phyloP scores from a whole-genome alignment of 352 stramenopile species.

The Salisapilia sapeloensis region DNA sequence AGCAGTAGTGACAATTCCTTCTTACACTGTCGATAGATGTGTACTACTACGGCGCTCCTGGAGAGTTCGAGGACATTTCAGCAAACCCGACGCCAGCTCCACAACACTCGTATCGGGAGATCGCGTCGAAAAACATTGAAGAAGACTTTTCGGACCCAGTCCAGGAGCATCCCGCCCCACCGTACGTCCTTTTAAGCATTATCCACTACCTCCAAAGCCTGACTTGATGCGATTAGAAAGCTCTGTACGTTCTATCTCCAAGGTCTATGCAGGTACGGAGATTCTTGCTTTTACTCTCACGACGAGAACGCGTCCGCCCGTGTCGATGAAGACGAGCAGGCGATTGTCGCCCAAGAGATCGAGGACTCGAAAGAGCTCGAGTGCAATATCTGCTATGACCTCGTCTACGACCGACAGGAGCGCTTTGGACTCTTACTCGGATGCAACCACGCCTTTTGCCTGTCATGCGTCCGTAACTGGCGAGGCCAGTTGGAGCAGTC shows the following conservation, averaged over 20 bases:
- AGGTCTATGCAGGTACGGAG: constrained; percentile 58
- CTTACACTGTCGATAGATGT: constrained; percentile 14
- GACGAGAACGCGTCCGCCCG: constrained; percentile 15
- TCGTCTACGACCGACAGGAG: constrained; percentile 49
- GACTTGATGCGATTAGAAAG: constrained; percentile 16
- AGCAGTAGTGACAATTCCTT: constrained; percentile 1
- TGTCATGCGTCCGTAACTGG: constrained; percentile 73
- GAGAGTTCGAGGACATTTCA: constrained; percentile 17
- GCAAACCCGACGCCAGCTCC: constrained; percentile 5
- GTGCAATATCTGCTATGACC: constrained; percentile 79
- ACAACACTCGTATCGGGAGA: constrained; percentile 29
- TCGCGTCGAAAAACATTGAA: constrained; percentile 20
- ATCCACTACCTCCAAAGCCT: neutral
- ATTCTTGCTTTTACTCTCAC: constrained; percentile 73
- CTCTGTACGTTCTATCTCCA: constrained; percentile 74
- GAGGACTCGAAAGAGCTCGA: constrained; percentile 45
- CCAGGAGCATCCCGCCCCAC: constrained; percentile 12
- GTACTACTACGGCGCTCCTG: constrained; percentile 65
- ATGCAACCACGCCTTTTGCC: constrained; percentile 70
- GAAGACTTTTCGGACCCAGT: constrained; percentile 5
- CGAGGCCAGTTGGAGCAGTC: constrained; percentile 33
- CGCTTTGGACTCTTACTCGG: constrained; percentile 70
- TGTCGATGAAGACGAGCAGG: constrained; percentile 29
- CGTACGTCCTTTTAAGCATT: constrained; percentile 16
- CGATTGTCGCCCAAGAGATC: constrained; percentile 40